Conservation (phyloP, 495 filamentous ascomycete species). For the Apodospora peruviana region DNA sequence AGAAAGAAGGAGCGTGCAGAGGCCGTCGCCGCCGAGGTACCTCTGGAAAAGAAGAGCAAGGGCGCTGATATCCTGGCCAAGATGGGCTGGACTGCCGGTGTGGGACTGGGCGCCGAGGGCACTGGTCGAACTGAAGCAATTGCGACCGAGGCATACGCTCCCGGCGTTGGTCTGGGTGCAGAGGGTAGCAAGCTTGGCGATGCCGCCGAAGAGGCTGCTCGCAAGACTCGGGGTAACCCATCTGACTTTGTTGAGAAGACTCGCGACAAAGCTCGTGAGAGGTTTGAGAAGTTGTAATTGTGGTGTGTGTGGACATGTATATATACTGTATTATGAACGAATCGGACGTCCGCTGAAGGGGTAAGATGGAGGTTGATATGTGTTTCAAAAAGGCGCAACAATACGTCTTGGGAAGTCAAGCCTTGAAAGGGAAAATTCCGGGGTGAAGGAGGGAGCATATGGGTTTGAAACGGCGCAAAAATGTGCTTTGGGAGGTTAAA, state of each 20-base stretch:
- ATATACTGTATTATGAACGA: too few species aligned
- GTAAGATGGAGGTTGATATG: too few species aligned
- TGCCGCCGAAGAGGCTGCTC: constrained; percentile 70
- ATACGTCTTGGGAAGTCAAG: too few species aligned
- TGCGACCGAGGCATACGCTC: constrained; percentile 69
- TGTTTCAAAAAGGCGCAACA: too few species aligned
- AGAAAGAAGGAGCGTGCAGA: constrained; percentile 22
- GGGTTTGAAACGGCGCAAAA: too few species aligned
- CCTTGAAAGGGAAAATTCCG: too few species aligned
- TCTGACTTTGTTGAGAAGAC: constrained; percentile 73
- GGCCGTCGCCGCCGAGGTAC: constrained; percentile 8
- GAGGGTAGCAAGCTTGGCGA: constrained; percentile 80
- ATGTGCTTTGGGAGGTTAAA: too few species aligned
- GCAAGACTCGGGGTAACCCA: constrained; percentile 64
- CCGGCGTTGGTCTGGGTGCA: constrained; percentile 81
- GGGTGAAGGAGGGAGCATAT: too few species aligned
- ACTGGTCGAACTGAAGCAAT: constrained; percentile 74
- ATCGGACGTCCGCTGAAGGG: too few species aligned
- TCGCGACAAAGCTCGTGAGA: constrained; percentile 71
- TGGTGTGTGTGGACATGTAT: too few species aligned
- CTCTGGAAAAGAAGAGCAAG: constrained; percentile 55
- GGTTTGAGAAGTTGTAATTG: constrained; percentile 58
- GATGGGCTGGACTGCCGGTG: constrained; percentile 83
- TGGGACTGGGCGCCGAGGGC: constrained; percentile 75
- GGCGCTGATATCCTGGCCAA: constrained; percentile 79